phyloP scores from a whole-genome alignment of 169 alveolate species.

The Plasmodium reichenowi region DNA sequence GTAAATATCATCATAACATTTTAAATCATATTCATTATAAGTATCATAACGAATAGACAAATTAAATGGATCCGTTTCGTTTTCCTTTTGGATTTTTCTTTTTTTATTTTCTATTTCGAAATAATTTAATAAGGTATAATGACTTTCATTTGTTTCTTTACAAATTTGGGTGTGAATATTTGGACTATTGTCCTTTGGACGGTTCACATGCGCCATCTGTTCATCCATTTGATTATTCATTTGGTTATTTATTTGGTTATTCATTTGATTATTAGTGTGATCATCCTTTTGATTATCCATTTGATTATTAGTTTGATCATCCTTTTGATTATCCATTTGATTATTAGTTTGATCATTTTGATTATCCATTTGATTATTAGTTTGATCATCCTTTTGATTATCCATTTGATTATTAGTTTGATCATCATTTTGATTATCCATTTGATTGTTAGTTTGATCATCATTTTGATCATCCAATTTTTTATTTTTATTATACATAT shows the following conservation, averaged over 20 bases:
- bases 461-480: no score
- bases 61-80: not conserved
- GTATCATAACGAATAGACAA: not conserved
- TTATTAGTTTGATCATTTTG: not conserved
- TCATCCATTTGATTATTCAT: not conserved
- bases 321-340: not conserved
- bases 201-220: no score
- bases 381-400: no score
- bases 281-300: no score
- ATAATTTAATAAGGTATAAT: not conserved
- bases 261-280: no score
- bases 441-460: not conserved
- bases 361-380: no score
- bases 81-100: not conserved
- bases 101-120: not conserved
- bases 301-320: no score
- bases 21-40: not conserved
- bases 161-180: no score
- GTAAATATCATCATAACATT: slow-evolving; percentile 15
- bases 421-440: not conserved
- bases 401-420: no score
- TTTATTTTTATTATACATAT: no score
- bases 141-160: no score
- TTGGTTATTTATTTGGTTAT: not conserved
- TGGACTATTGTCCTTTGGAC: no score